Base-by-base conservation (phyloP, 1,284 basidiomycete species). In the Leccinum colubrinum region DNA sequence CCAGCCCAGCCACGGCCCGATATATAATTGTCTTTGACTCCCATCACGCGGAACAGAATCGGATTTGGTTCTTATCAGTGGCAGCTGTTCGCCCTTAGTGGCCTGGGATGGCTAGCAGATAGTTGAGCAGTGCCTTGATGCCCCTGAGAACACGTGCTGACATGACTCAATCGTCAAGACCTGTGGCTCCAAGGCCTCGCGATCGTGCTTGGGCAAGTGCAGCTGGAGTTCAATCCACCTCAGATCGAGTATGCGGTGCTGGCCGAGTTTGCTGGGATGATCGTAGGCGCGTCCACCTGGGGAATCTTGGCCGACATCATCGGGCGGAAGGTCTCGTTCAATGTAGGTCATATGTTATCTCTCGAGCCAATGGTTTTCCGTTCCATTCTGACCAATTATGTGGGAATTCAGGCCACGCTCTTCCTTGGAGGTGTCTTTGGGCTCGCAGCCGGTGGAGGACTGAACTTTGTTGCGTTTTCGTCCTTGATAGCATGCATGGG, bases 11-110 rank as follows among this genome's bases (percentile, higher is more conserved):
- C 43, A 12, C 17, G 17, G 17, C 43, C 33, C 61, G 41, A 67
- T n/a, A 27, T 17, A 20, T 52, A 43, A 2, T 4, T 20, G 17
- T 12, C 43, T 46, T 39, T 46, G 17, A 48, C 17, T 20, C 17
- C 17, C 11, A 12, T 20, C 43, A 48, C 43, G 43, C 17, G 17
- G 17, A 12, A 57, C 61, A 83, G 81, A 62, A 83, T 88, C 60
- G 86, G 86, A 20, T 86, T 85, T 62, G 86, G 86, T 14, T 77
- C 77, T 58, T 88, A 86, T 73, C 86, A 88, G 68, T 74, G 78
- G 64, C 82, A 86, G 72, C 77, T 88, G 39, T 86, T 86, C 66
- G 63, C 81, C 58, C 75, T 86, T 7, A 80, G 83, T 46, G 86
- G 86, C 43, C 72, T 82, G 25, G 83, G 83, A 57, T 83, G 81